phyloP scores from a whole-genome alignment of 805 yeast species.

The Hanseniaspora clermontiae region DNA sequence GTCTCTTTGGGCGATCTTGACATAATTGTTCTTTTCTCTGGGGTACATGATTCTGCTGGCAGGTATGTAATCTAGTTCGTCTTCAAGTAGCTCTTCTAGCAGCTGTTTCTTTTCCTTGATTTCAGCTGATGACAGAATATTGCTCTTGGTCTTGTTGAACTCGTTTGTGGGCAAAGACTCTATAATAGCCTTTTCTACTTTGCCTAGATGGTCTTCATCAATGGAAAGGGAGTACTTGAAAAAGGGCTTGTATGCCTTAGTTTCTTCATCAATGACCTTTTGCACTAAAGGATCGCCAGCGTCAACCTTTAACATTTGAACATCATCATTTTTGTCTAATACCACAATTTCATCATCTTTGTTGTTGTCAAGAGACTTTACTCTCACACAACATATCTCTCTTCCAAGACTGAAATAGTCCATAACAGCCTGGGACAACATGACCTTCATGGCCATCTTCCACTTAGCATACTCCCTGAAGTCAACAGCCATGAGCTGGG shows the following conservation, averaged over 20 bases:
- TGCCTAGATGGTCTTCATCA: conserved; percentile 22
- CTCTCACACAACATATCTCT: conserved; percentile 43
- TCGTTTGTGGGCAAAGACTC: conserved; percentile 27
- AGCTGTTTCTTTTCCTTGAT: conserved; percentile 17
- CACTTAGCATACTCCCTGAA: conserved; percentile 56
- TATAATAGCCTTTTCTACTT: conserved; percentile 27
- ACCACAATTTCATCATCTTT: neutral
- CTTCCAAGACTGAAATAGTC: conserved; percentile 75
- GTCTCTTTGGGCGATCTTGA: conserved; percentile 42
- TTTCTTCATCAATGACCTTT: conserved; percentile 2
- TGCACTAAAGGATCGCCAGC: conserved; percentile 3
- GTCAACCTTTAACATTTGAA: neutral
- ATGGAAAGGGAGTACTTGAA: conserved; percentile 27
- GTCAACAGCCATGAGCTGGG: conserved; percentile 72
- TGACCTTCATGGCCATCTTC: conserved; percentile 56
- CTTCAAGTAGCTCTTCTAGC: conserved; percentile 19
- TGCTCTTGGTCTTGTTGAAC: neutral
- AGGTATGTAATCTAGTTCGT: conserved; percentile 34
- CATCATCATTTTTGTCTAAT: conserved; percentile 13
- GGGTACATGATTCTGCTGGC: conserved; percentile 57
- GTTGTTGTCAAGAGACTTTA: conserved; percentile 12
- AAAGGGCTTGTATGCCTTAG: conserved; percentile 16
- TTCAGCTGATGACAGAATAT: neutral
- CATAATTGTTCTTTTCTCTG: conserved; percentile 50
- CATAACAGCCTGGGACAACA: conserved; percentile 56